phyloP scores from a whole-genome alignment of 331 rosid species.

The Malus hybrid region DNA sequence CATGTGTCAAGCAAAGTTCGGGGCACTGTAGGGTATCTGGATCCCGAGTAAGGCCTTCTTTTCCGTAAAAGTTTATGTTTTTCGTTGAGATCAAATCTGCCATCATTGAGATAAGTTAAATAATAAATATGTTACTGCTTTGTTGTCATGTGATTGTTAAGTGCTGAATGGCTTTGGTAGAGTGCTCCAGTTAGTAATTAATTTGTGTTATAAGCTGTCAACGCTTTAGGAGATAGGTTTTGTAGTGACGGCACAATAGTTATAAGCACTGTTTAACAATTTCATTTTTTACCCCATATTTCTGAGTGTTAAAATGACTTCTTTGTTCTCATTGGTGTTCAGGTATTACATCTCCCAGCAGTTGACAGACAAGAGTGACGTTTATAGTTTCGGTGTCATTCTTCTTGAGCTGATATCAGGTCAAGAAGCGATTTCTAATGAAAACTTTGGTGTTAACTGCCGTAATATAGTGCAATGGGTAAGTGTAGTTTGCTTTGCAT shows the following conservation, averaged over 20 bases:
- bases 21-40: conserved; percentile 89
- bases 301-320: not conserved
- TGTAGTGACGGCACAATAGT: not conserved
- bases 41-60: conserved; percentile 74
- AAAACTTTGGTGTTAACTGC: conserved; percentile 78
- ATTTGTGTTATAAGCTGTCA: not conserved
- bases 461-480: conserved; percentile 91
- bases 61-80: conserved; percentile 1
- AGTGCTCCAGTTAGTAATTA: not conserved
- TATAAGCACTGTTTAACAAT: not conserved
- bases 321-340: conserved; percentile 9
- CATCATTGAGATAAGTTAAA: not conserved
- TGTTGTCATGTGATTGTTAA: not conserved
- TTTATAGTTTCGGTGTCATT: conserved; percentile 85
- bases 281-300: not conserved
- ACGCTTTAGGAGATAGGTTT: not conserved
- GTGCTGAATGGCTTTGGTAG: not conserved
- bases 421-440: conserved; percentile 89
- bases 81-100: conserved; percentile 3
- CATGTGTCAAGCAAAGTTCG: conserved; percentile 90
- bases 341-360: conserved; percentile 91
- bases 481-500: conserved; percentile 19
- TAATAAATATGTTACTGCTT: not conserved
- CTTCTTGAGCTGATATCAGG: conserved; percentile 93
- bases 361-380: conserved; percentile 84